Evolutionary conservation across 495 filamentous ascomycete species (phyloP).

Genomic region (Geopyxis carbonaria): DNA sequence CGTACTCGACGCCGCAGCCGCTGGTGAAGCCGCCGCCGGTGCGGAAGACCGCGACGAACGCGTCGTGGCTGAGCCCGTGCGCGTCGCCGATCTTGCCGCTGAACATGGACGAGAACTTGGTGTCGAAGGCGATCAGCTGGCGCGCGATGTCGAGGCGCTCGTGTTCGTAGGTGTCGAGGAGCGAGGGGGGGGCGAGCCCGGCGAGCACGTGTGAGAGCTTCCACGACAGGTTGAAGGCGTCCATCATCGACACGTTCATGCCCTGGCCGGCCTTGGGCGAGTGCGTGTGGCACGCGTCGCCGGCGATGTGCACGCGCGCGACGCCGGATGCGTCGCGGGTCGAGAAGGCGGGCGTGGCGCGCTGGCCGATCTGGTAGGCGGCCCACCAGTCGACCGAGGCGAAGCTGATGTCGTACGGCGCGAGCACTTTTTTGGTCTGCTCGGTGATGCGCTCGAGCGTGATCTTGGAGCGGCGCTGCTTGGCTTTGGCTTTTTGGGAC

Average conservation of each 20-base stretch:
- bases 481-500: conserved; percentile 16
- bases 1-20: conserved; percentile 25
- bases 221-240: conserved; percentile 27
- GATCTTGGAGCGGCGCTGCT: conserved; percentile 14
- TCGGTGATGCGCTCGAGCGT: conserved; percentile 42
- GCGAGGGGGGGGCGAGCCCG: conserved; percentile 6
- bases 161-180: conserved; percentile 20
- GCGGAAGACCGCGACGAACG: conserved; percentile 23
- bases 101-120: conserved; percentile 25
- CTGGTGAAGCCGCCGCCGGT: conserved; percentile 24
- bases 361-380: conserved; percentile 22
- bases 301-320: conserved; percentile 27
- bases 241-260: conserved; percentile 29
- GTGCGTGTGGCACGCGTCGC: conserved; percentile 26
- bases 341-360: conserved; percentile 9
- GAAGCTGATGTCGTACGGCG: conserved; percentile 32
- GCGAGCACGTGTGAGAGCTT: conserved; percentile 23
- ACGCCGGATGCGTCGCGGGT: conserved; percentile 28
- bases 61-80: conserved; percentile 20
- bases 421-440: conserved; percentile 41
- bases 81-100: conserved; percentile 28
- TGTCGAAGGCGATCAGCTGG: conserved; percentile 26
- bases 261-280: conserved; percentile 28
- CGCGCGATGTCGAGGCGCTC: conserved; percentile 24
- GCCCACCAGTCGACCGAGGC: conserved; percentile 40